A percentile compares a stretch with the other conserved stretches of the same genome.
Evolutionary conservation across 306 rosid species (phyloP).

Genomic region (Vigna unguiculata): DNA sequence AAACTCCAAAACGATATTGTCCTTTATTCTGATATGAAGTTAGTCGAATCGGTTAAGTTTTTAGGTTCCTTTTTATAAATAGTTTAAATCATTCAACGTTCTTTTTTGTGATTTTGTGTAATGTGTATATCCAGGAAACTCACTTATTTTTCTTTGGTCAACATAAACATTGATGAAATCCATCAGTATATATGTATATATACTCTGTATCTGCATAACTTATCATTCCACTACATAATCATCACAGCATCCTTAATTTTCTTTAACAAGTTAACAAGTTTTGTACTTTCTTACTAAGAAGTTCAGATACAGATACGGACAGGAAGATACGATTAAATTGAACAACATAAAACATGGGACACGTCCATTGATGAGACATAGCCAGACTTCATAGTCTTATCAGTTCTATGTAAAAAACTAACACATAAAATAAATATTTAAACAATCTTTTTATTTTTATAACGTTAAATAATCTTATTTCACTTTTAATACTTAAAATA

Average conservation of each 20-base stretch:
- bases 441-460: no score
- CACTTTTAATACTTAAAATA: no score
- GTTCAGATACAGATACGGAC: no score
- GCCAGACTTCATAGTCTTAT: no score
- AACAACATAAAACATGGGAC: no score
- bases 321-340: no score
- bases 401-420: neutral
- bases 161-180: slow-evolving; percentile 39
- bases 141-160: slow-evolving; percentile 30
- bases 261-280: no score
- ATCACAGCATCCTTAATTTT: no score
- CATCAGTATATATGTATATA: slow-evolving; percentile 13
- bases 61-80: neutral
- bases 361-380: no score
- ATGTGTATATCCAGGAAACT: slow-evolving; percentile 34
- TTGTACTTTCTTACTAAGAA: slow-evolving; percentile 12
- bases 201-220: neutral
- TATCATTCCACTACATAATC: neutral
- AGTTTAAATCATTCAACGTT: neutral
- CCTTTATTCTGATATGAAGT: neutral
- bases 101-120: neutral
- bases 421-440: no score
- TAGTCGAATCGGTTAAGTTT: neutral
- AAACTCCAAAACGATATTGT: neutral
- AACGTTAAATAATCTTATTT: no score